phyloP scores from a whole-genome alignment of 2,329 filamentous ascomycete genomes.

The Zarea fungicola region DNA sequence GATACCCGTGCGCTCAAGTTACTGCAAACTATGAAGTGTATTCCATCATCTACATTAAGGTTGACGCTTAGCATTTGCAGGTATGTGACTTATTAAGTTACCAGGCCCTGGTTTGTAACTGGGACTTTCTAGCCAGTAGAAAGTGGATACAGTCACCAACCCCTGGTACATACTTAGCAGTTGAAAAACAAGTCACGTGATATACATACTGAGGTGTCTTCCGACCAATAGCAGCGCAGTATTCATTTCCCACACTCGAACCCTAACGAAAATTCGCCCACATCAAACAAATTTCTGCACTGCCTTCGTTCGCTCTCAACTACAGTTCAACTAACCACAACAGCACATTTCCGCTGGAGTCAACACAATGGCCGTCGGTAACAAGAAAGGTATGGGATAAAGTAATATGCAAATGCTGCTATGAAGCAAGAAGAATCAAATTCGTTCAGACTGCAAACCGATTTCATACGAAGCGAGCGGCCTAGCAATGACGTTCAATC shows the following conservation, averaged over 20 bases:
- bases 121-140: neutral
- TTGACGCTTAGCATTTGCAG: too few relatives aligned
- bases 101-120: too few relatives aligned
- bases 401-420: conserved; percentile 6
- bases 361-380: conserved; percentile 30
- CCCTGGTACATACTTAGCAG: neutral
- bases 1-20: too few relatives aligned
- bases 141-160: neutral
- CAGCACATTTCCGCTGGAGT: conserved; percentile 20
- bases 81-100: too few relatives aligned
- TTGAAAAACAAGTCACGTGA: conserved; percentile 16
- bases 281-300: conserved; percentile 16
- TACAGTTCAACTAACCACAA: conserved; percentile 20
- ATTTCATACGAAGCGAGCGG: conserved; percentile 6
- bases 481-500: neutral
- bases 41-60: too few relatives aligned
- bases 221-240: conserved; percentile 7
- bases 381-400: conserved; percentile 45
- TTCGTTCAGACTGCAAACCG: neutral
- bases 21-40: too few relatives aligned
- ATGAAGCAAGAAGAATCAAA: conserved; percentile 11
- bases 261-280: conserved; percentile 24
- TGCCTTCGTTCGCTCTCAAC: conserved; percentile 14
- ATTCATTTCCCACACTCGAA: conserved; percentile 11
- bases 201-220: too few relatives aligned